phyloP scores from a whole-genome alignment of 176 grass and related monocot genomes.

The Alopecurus myosuroides region DNA sequence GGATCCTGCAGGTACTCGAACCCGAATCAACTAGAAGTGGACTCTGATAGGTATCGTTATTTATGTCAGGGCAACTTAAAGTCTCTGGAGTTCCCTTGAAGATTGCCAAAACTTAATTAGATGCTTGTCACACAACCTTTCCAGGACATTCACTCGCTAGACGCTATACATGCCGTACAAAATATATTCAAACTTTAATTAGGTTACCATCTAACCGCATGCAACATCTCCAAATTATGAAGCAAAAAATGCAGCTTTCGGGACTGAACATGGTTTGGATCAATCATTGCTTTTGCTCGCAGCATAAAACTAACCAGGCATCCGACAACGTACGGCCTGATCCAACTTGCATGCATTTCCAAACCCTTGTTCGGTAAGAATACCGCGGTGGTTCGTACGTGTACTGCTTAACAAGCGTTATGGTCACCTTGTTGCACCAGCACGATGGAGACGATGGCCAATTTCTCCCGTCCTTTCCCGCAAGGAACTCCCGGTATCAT shows the following conservation, averaged over 20 bases:
- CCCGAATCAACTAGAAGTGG: too few relatives aligned
- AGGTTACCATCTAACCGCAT: background rate
- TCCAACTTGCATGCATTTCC: background rate
- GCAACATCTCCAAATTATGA: background rate
- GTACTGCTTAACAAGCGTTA: background rate
- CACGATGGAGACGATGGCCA: background rate
- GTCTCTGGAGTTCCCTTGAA: background rate
- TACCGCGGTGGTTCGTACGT: background rate
- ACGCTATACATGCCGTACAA: background rate
- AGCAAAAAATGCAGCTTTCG: background rate
- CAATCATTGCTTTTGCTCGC: background rate
- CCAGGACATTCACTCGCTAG: background rate
- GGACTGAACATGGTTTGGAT: too few relatives aligned
- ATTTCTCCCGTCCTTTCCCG: slow-evolving; percentile 6
- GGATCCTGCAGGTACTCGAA: too few relatives aligned
- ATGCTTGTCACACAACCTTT: background rate
- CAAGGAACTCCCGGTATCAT: slow-evolving; percentile 11
- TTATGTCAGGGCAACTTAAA: background rate
- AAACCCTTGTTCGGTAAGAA: background rate
- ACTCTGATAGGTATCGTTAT: background rate
- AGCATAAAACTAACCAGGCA: background rate
- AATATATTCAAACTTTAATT: background rate
- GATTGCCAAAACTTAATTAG: background rate
- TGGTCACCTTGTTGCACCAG: background rate
- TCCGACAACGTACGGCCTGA: background rate